Conservation (phyloP, 805 yeast species). For the Saccharomycopsis fodiens region DNA sequence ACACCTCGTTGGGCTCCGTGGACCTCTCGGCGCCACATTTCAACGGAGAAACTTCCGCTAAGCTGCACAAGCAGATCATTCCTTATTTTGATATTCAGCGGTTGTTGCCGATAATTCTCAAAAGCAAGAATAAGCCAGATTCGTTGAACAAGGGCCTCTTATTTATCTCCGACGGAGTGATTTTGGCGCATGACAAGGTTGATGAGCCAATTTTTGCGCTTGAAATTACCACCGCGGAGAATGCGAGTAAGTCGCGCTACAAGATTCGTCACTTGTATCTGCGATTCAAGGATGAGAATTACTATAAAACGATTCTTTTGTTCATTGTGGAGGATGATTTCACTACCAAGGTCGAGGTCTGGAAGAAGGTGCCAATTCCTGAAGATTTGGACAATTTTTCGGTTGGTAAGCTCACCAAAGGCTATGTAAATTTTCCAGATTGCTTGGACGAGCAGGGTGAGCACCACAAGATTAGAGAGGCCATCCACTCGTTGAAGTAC, state of each 20-base stretch:
- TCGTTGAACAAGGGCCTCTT: slow-evolving; percentile 15
- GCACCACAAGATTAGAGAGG: slow-evolving; percentile 4
- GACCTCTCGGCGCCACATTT: no score
- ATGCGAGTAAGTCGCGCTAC: slow-evolving; percentile 11
- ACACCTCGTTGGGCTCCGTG: no score
- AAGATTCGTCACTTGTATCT: slow-evolving; percentile 14
- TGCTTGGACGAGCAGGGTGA: slow-evolving; percentile 9
- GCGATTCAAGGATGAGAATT: slow-evolving; percentile 15
- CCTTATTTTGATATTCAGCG: slow-evolving; percentile 13
- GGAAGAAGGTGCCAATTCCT: slow-evolving; percentile 18
- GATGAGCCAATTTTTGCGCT: slow-evolving; percentile 18
- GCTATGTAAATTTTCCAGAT: slow-evolving; percentile 13
- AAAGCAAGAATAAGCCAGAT: slow-evolving; percentile 13
- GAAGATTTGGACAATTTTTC: neutral
- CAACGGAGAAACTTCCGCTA: neutral
- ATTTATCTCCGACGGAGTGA: slow-evolving; percentile 18
- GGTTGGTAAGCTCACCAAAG: slow-evolving; percentile 4
- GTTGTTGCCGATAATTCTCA: slow-evolving; percentile 13
- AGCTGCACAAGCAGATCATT: slow-evolving; percentile 10
- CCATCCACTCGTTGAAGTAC: slow-evolving; percentile 2
- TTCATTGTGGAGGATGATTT: slow-evolving; percentile 10
- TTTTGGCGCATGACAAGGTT: slow-evolving; percentile 7
- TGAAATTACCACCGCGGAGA: slow-evolving; percentile 9
- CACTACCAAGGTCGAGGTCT: slow-evolving; percentile 13
- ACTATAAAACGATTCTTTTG: slow-evolving; percentile 17